Evolutionary conservation across 164 flowering plant species (phyloP).

Genomic region (grape (Vitis vinifera)): ASM3070453v1 NC_081811.1:24727001-24727500

Average conservation of each 20-base stretch:
- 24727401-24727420: too few species aligned
- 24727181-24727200: not conserved
- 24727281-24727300: slow-evolving; percentile 16
- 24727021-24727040: too few species aligned
- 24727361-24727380: not conserved
- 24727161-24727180: slow-evolving; percentile 16
- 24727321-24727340: slow-evolving; percentile 21
- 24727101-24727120: not conserved
- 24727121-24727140: slow-evolving; percentile 15
- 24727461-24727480: too few species aligned
- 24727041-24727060: too few species aligned
- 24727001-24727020: slow-evolving; percentile 9
- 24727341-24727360: slow-evolving; percentile 15
- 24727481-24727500: too few species aligned
- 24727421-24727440: too few species aligned
- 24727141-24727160: slow-evolving; percentile 26
- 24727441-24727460: too few species aligned
- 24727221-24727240: not conserved
- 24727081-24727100: not conserved
- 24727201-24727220: not conserved
- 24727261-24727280: slow-evolving; percentile 20
- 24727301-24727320: slow-evolving; percentile 21
- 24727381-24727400: not conserved
- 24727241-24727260: not conserved
- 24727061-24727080: not conserved